These are phyloP conservation scores for Cudoniella acicularis DNA, from an alignment of 495 filamentous ascomycete genomes.

Conservation along the genomic window DNA sequence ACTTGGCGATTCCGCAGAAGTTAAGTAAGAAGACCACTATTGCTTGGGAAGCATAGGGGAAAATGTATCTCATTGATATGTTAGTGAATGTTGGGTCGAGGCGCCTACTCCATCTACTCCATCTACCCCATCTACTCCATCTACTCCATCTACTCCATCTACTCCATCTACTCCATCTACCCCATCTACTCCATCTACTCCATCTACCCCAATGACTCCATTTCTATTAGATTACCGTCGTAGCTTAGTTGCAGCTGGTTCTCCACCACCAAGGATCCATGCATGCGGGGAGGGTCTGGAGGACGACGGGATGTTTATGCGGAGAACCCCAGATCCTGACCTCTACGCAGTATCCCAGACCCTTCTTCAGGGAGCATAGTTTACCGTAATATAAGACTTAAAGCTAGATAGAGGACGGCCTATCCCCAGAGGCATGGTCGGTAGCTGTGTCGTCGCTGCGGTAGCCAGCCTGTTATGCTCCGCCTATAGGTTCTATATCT, in stretches of 20 bases:
- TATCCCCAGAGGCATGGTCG: not conserved
- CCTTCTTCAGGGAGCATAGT: not conserved
- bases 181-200: not conserved
- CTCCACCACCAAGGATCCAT: not conserved
- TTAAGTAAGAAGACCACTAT: not conserved
- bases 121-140: not conserved
- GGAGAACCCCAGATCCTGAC: not conserved
- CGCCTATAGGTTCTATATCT: not conserved
- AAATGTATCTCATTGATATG: not conserved
- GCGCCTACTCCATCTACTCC: not conserved
- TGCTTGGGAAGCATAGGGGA: not conserved
- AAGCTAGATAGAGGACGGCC: not conserved
- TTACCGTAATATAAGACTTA: not conserved
- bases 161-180: not conserved
- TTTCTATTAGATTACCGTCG: not conserved
- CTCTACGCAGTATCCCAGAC: not conserved
- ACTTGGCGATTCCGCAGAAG: not conserved
- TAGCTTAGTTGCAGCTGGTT: not conserved
- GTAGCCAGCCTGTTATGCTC: not conserved
- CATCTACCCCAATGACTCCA: not conserved
- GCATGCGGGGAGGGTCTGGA: not conserved
- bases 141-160: not conserved
- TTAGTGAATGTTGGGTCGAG: not conserved
- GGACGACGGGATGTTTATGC: not conserved
- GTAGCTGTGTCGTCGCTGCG: not conserved